These are phyloP conservation scores for Mycena polygramma DNA, from an alignment of 768 basidiomycete genomes.

Conservation along the genomic window DNA sequence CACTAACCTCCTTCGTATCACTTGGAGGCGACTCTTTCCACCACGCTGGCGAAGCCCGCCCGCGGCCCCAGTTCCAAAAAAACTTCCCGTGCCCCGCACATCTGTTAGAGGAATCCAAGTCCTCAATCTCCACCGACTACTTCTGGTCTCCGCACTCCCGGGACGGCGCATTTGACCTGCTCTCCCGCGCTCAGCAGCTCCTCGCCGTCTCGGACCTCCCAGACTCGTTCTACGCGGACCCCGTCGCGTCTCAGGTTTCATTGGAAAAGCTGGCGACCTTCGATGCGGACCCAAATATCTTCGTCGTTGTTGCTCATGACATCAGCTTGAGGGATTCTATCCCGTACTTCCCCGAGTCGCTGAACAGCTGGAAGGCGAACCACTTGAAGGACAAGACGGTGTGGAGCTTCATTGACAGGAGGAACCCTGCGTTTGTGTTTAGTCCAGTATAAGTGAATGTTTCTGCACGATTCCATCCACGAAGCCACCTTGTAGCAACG, in stretches of 20 bases:
- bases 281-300: conserved; percentile 14
- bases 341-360: conserved; percentile 6
- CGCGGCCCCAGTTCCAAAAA: conserved; percentile 5
- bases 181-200: too few species aligned
- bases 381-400: conserved; percentile 7
- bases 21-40: conserved; percentile 13
- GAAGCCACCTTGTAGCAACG: too few species aligned
- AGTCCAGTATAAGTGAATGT: not conserved
- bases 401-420: not conserved
- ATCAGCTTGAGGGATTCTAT: not conserved
- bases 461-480: too few species aligned
- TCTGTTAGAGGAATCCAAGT: not conserved
- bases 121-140: conserved; percentile 1
- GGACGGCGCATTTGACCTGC: too few species aligned
- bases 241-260: conserved; percentile 3
- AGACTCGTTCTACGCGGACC: conserved; percentile 13
- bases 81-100: conserved; percentile 9
- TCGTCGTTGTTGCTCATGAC: conserved; percentile 6
- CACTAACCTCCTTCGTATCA: conserved; percentile 26
- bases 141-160: not conserved
- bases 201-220: not conserved
- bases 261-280: conserved; percentile 11
- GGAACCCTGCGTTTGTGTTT: conserved; percentile 12
- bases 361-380: conserved; percentile 10
- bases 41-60: not conserved